Conservation (phyloP, 441 rosid species). For the Eruca vesicaria region DNA sequence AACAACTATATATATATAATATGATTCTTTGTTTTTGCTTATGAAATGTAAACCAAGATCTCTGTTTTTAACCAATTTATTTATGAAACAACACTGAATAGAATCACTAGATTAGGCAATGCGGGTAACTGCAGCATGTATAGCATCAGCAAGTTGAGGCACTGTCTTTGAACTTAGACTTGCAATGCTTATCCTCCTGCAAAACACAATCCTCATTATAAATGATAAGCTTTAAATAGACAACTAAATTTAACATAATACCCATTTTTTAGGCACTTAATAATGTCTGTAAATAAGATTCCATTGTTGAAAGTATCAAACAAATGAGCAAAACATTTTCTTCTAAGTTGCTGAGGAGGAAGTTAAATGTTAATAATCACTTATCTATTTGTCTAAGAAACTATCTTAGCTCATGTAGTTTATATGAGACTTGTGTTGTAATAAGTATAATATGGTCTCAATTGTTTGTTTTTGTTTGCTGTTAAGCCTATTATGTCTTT, state of each 20-base stretch:
- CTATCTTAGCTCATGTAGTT: background rate
- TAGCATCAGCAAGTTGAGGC: conserved; percentile 61
- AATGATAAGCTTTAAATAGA: background rate
- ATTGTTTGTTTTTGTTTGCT: background rate
- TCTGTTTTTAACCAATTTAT: background rate
- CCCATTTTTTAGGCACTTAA: background rate
- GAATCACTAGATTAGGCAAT: conserved; percentile 13
- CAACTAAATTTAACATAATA: background rate
- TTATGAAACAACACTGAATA: background rate
- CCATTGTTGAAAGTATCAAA: background rate
- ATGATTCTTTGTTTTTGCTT: background rate
- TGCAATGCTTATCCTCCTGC: conserved; percentile 72
- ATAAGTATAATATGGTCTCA: background rate
- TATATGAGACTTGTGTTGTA: background rate
- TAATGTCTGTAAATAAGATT: background rate
- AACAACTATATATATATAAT: background rate
- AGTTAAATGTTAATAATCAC: background rate
- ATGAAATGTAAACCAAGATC: background rate
- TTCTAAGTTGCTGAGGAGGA: background rate
- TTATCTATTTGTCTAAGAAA: background rate
- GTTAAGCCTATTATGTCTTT: background rate
- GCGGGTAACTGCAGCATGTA: conserved; percentile 55
- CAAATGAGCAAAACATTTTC: background rate
- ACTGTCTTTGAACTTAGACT: conserved; percentile 55
- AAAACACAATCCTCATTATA: conserved; percentile 6